A percentile compares a stretch with the other conserved stretches of the same genome.
These are phyloP conservation scores for Seiridium cupressi DNA, from an alignment of 2,329 filamentous ascomycete species.

Conservation along the genomic window DNA sequence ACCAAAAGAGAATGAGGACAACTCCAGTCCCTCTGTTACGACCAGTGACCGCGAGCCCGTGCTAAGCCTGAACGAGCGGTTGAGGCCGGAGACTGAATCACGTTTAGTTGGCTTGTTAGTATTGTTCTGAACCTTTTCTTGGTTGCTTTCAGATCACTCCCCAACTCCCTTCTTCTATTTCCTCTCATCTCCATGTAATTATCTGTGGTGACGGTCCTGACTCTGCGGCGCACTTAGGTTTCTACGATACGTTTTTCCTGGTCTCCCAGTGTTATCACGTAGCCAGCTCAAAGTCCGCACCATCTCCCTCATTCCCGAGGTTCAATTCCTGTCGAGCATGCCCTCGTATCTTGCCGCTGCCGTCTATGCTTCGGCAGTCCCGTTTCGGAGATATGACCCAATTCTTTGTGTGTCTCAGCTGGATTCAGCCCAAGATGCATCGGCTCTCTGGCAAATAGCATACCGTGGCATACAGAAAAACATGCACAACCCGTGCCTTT, in stretches of 20 bases:
- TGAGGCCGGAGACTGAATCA: not conserved
- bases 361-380: not conserved
- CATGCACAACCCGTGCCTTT: not conserved
- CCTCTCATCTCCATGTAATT: too few relatives aligned
- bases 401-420: not conserved
- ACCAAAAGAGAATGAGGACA: not conserved
- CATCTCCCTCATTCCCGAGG: not conserved
- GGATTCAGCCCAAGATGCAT: not conserved
- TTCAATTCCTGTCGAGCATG: not conserved
- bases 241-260: not conserved
- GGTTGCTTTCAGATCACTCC: too few relatives aligned
- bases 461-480: not conserved
- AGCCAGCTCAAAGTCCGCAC: not conserved
- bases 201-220: too few relatives aligned
- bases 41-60: not conserved
- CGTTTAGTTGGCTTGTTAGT: not conserved
- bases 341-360: not conserved
- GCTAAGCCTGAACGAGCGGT: not conserved
- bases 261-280: not conserved
- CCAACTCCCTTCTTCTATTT: too few relatives aligned
- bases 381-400: not conserved
- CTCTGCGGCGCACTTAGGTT: not conserved
- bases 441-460: not conserved
- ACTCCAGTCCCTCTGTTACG: not conserved
- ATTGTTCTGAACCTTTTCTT: not conserved